Percentiles rank a stretch among this genome's conserved stretches.
phyloP scores from a whole-genome alignment of 106 monocot genomes.

The Acanthochlamys bracteata region DNA sequence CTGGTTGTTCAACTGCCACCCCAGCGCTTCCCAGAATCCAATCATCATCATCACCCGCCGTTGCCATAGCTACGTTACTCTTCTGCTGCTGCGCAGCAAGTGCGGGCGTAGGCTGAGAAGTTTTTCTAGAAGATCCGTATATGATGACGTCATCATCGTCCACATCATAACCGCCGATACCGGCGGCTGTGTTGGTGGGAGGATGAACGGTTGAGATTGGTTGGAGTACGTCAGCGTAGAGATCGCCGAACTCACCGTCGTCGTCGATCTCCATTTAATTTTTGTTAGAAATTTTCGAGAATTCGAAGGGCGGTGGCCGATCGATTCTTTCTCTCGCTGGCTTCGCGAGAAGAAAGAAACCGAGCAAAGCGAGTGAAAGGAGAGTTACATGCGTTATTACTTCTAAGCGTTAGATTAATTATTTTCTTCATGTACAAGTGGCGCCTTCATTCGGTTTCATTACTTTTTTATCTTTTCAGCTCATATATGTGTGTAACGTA shows the following conservation, averaged over 20 bases:
- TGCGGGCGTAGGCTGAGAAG: background rate
- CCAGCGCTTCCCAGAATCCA: conserved; percentile 31
- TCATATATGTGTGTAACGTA: too few relatives aligned
- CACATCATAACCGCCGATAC: background rate
- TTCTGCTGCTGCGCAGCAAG: background rate
- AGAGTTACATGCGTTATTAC: too few relatives aligned
- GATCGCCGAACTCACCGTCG: conserved; percentile 76
- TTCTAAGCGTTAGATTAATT: too few relatives aligned
- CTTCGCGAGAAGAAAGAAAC: background rate
- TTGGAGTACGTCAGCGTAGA: conserved; percentile 54
- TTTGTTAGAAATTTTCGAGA: background rate
- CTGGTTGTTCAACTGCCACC: conserved; percentile 20
- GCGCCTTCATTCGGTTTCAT: too few relatives aligned
- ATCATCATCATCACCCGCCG: conserved; percentile 21
- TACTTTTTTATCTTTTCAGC: too few relatives aligned
- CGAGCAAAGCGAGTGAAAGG: too few relatives aligned
- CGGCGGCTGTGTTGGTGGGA: background rate
- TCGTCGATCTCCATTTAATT: conserved; percentile 26
- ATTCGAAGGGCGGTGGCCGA: background rate
- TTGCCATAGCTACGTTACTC: background rate
- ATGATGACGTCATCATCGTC: conserved; percentile 9
- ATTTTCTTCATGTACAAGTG: too few relatives aligned
- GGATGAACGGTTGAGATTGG: background rate
- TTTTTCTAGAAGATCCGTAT: background rate
- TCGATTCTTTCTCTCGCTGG: background rate